Percentiles rank a stretch among this genome's conserved stretches.
These are phyloP conservation scores for Alternaria brassicicola DNA, from an alignment of 2,329 filamentous ascomycete genomes.

Conservation along the genomic window DNA sequence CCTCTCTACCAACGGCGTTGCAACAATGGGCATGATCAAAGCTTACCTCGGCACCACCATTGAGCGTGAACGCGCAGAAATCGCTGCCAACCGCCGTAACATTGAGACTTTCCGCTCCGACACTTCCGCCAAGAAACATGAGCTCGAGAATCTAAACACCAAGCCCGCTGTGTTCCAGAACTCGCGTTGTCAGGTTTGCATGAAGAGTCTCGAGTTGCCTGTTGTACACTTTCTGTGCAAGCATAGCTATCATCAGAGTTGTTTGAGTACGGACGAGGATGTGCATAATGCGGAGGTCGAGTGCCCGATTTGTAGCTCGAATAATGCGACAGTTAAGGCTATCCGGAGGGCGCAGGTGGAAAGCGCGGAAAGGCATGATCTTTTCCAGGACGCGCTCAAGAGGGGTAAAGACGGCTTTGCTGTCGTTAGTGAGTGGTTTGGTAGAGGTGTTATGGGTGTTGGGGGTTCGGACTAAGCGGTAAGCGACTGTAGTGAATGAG, in stretches of 20 bases:
- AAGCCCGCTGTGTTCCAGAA: constrained; percentile 91
- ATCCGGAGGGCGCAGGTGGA: constrained; percentile 87
- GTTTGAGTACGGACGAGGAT: constrained; percentile 71
- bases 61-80: constrained; percentile 84
- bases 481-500: background rate
- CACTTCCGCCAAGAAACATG: constrained; percentile 77
- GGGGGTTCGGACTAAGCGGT: constrained; percentile 32
- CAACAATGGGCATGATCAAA: constrained; percentile 98
- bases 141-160: constrained; percentile 75
- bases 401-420: constrained; percentile 82
- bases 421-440: constrained; percentile 95
- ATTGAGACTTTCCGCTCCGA: constrained; percentile 85
- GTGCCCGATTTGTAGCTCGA: constrained; percentile 82
- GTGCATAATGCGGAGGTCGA: constrained; percentile 69
- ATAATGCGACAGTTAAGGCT: constrained; percentile 86
- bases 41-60: constrained; percentile 89
- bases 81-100: constrained; percentile 78
- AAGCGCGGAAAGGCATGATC: constrained; percentile 82
- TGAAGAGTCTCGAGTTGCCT: constrained; percentile 78
- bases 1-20: constrained; percentile 76
- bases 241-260: constrained; percentile 94
- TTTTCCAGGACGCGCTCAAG: constrained; percentile 82
- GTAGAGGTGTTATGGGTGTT: constrained; percentile 82
- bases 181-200: constrained; percentile 84
- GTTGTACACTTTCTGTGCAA: constrained; percentile 97